Evolutionary conservation across 345 rosid species (phyloP).

Genomic region (Euclidium syriacum): DNA sequence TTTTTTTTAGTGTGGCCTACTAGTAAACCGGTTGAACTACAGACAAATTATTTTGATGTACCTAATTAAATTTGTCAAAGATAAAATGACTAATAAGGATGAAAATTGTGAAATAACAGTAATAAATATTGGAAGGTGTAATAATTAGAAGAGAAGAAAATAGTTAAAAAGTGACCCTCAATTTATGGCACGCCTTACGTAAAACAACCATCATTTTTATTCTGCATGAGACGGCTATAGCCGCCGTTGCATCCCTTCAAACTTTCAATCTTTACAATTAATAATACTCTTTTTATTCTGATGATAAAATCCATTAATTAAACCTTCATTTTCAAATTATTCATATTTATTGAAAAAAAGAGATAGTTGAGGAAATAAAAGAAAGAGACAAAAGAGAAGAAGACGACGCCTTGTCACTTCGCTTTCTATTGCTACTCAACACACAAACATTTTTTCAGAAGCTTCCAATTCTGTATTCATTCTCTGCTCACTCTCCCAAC

Average conservation of each 20-base stretch:
- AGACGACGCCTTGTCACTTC: slow-evolving; percentile 25
- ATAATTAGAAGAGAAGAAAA: slow-evolving; percentile 13
- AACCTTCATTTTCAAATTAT: neutral
- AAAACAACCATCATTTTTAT: slow-evolving; percentile 7
- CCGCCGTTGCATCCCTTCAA: slow-evolving; percentile 10
- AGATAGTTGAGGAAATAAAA: neutral
- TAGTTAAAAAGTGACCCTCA: neutral
- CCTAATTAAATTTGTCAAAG: neutral
- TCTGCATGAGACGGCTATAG: slow-evolving; percentile 29
- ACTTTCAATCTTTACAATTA: neutral
- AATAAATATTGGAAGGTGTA: neutral
- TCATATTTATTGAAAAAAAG: neutral
- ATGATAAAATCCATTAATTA: neutral
- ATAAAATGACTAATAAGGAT: neutral
- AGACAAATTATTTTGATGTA: too few relatives aligned
- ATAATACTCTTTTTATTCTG: neutral
- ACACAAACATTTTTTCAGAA: slow-evolving; percentile 15
- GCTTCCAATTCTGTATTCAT: slow-evolving; percentile 23
- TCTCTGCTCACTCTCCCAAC: slow-evolving; percentile 5
- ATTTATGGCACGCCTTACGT: slow-evolving; percentile 28
- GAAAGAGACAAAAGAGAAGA: slow-evolving; percentile 20
- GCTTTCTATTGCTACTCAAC: slow-evolving; percentile 15
- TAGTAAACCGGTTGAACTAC: too few relatives aligned
- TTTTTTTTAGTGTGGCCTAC: too few relatives aligned
- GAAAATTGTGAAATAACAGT: neutral